Conservation (phyloP, 2,329 filamentous ascomycete genomes). For the Teratosphaeria pseudoeucalypti region DNA sequence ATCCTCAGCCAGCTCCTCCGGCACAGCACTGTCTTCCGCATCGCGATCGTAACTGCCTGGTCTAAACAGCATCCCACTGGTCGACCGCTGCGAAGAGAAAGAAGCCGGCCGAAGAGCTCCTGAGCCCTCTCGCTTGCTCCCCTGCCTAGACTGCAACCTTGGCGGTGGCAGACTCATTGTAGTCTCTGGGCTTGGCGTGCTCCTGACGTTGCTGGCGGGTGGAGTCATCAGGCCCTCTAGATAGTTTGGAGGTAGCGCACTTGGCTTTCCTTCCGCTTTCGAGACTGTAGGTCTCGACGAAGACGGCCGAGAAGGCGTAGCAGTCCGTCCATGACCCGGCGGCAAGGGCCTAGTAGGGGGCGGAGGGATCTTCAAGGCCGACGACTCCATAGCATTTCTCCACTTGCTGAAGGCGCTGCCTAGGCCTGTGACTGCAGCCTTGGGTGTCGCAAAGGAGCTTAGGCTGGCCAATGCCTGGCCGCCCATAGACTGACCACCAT, state of each 20-base stretch:
- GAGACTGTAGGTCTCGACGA: neutral
- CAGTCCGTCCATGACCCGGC: slow-evolving; percentile 19
- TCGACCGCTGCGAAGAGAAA: slow-evolving; percentile 23
- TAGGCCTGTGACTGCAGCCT: slow-evolving; percentile 61
- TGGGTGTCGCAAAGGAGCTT: slow-evolving; percentile 67
- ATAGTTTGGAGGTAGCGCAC: slow-evolving; percentile 46
- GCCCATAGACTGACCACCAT: slow-evolving; percentile 8
- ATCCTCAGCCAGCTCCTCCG: slow-evolving; percentile 39
- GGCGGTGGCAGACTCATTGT: slow-evolving; percentile 12
- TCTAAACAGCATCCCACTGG: slow-evolving; percentile 44
- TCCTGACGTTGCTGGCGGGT: slow-evolving; percentile 64
- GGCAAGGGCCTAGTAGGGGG: slow-evolving; percentile 33
- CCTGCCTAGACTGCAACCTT: slow-evolving; percentile 10
- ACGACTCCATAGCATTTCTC: slow-evolving; percentile 54
- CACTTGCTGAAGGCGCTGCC: slow-evolving; percentile 97
- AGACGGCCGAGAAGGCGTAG: slow-evolving; percentile 33
- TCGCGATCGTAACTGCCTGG: slow-evolving; percentile 50
- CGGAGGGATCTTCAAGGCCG: slow-evolving; percentile 17
- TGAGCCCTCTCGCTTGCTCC: neutral
- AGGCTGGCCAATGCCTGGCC: slow-evolving; percentile 61
- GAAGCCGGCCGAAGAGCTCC: slow-evolving; percentile 6
- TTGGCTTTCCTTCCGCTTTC: slow-evolving; percentile 14
- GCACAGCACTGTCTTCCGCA: slow-evolving; percentile 42
- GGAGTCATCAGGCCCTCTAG: slow-evolving; percentile 79
- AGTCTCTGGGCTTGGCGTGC: slow-evolving; percentile 41